Conservation (phyloP, 2,329 filamentous ascomycete genomes). For the Berkeleyomyces rouxiae region DNA sequence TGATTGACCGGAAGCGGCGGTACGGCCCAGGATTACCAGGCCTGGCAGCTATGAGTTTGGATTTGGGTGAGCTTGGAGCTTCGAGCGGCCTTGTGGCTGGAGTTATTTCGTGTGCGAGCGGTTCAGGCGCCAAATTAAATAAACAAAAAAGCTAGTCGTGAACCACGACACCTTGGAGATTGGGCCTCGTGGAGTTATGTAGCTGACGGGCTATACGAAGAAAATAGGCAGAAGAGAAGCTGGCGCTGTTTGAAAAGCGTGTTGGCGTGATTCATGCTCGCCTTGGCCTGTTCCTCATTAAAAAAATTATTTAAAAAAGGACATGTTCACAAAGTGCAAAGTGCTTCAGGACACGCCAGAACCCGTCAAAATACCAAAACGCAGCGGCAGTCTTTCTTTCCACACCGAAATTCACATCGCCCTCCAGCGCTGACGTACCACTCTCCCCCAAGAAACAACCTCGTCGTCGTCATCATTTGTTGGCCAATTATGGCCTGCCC, state of each 20-base stretch:
- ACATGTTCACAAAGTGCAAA: too few relatives aligned
- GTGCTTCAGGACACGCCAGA: too few relatives aligned
- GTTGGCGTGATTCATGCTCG: background rate
- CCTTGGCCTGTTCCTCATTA: background rate
- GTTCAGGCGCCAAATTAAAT: background rate
- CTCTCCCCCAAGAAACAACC: too few relatives aligned
- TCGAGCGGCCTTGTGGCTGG: background rate
- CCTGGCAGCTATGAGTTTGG: background rate
- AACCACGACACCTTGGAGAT: background rate
- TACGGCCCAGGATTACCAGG: background rate
- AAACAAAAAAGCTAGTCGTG: background rate
- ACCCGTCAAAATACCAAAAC: too few relatives aligned
- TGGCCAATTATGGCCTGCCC: too few relatives aligned
- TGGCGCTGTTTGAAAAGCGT: background rate
- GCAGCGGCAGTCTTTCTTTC: too few relatives aligned
- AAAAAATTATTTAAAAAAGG: background rate
- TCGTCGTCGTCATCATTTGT: too few relatives aligned
- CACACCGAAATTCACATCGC: too few relatives aligned
- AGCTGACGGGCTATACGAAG: background rate
- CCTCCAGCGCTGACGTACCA: too few relatives aligned
- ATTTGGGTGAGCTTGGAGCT: background rate
- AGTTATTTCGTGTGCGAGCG: too few relatives aligned
- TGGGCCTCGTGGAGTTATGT: background rate
- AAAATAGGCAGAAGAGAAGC: background rate
- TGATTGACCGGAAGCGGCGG: background rate